Evolutionary conservation across 2,329 filamentous ascomycete species (phyloP), one percentile per base, ranked within the genome.

Genomic region (Stagonosporopsis tanaceti): DNA sequence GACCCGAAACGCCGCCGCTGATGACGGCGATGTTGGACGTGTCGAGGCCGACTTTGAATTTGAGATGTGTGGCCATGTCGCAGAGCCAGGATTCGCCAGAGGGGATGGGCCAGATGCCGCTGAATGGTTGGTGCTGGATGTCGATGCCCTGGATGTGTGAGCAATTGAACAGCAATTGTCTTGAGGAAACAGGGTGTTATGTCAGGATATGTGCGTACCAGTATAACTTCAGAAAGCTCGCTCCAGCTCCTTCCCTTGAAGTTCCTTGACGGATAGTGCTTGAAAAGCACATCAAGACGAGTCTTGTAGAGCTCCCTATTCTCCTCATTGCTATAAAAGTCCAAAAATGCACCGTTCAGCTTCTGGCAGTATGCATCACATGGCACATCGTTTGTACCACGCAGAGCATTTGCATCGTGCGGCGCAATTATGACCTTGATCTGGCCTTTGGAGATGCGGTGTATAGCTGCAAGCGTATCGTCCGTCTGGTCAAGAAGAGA

Each of bases 371-470:
- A 76, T 5, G 66, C 72, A 51, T 76, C 73, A 42, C 73, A 76
- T 0, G 71, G 67, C 0, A 70, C 65, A 24, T 66, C 63, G n/a
- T 75, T 73, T 2, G 66, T 58, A 3, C 64, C 70, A 4, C 70
- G 63, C 25, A 76, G 67, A 2, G 71, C 71, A 52, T 74, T 71
- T 4, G 72, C 67, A 51, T 76, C 70, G 44, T 76, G 73, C 0
- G 73, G 73, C 27, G 66, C 71, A 20, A 76, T 72, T 22, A 76
- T 73, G 48, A 76, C 73, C 56, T 76, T 76, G 38, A 72, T 57
- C 34, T 71, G 64, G 17, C 73, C 73, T 50, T 73, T 70, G 0
- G 72, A 75, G 14, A 76, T 62, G 4, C 64, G 68, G 53, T 76
- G 70, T 15, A 76, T 71, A 11, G 72, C 72, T 15, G 73, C 73